Percentiles rank a stretch among this genome's conserved stretches.
phyloP scores from a whole-genome alignment of 495 filamentous ascomycete genomes.

The Penicillium ochrochloron region DNA sequence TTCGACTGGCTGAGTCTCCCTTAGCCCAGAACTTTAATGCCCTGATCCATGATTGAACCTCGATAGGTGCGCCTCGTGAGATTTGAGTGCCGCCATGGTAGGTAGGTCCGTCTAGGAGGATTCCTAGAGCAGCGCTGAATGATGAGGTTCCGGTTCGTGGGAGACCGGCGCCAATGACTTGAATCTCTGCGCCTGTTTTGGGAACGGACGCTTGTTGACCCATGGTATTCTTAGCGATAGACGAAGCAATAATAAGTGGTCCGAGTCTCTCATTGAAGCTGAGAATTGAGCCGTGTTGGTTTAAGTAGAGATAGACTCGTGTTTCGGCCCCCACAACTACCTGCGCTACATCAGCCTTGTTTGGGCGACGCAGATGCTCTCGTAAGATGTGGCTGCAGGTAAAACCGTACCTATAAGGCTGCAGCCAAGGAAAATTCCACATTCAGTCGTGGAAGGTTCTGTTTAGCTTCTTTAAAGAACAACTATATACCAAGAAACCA shows the following conservation, averaged over 20 bases:
- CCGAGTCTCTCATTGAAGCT: neutral
- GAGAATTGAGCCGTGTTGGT: neutral
- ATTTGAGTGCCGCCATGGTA: conserved; percentile 29
- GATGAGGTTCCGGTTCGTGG: conserved; percentile 55
- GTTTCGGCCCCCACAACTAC: neutral
- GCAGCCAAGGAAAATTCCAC: too few relatives aligned
- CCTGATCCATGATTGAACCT: conserved; percentile 22
- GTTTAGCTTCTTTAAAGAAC: too few relatives aligned
- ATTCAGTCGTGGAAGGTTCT: too few relatives aligned
- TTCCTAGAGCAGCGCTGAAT: conserved; percentile 47
- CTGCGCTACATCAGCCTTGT: too few relatives aligned
- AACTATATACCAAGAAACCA: too few relatives aligned
- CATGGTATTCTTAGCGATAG: neutral
- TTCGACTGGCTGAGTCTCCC: conserved; percentile 6
- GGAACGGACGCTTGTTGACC: neutral
- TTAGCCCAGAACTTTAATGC: conserved; percentile 15
- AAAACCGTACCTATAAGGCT: too few relatives aligned
- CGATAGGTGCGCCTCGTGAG: conserved; percentile 19
- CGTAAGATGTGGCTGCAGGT: neutral
- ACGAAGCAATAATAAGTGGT: neutral
- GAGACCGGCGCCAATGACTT: conserved; percentile 54
- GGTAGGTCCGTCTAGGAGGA: conserved; percentile 42
- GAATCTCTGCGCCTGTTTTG: conserved; percentile 19
- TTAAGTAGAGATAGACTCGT: neutral
- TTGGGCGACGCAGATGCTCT: neutral